Evolutionary conservation across 208 protist genomes (phyloP).

Genomic region (Strigomonas culicis): DNA sequence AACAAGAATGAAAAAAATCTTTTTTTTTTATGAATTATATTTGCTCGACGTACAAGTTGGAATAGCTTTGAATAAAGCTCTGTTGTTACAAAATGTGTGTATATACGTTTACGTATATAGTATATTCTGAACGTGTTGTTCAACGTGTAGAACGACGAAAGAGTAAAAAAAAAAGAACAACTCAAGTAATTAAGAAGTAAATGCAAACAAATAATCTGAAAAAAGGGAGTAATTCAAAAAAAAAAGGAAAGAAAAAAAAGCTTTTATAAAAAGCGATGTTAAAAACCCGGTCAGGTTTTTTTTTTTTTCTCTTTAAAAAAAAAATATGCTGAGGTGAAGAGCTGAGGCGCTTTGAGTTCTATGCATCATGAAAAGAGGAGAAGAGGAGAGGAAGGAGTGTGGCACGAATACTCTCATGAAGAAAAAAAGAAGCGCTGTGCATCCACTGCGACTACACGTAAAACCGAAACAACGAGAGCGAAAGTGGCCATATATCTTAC

Average conservation of each 20-base stretch:
- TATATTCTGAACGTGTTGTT: background rate
- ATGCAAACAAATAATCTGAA: no score
- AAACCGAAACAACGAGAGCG: no score
- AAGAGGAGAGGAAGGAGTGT: background rate
- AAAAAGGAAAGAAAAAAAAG: constrained; percentile 10
- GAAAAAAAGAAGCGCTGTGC: background rate
- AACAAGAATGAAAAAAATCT: constrained; percentile 6
- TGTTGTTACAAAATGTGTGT: no score
- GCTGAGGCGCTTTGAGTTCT: no score
- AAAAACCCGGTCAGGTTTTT: background rate
- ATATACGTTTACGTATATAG: background rate
- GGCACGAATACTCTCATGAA: background rate
- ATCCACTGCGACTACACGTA: no score
- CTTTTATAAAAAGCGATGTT: background rate
- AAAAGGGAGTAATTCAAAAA: constrained; percentile 15
- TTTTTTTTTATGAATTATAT: no score
- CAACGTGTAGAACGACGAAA: constrained; percentile 1
- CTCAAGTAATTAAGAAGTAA: no score
- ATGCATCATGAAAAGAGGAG: background rate
- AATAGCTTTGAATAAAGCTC: no score
- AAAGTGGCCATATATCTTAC: no score
- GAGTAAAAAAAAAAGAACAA: constrained; percentile 7
- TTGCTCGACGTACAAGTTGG: no score
- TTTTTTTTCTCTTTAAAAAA: constrained; percentile 2
- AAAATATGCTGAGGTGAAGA: background rate